phyloP scores from a whole-genome alignment of 805 yeast species.

The Isabelozyma pseudorhagii region DNA sequence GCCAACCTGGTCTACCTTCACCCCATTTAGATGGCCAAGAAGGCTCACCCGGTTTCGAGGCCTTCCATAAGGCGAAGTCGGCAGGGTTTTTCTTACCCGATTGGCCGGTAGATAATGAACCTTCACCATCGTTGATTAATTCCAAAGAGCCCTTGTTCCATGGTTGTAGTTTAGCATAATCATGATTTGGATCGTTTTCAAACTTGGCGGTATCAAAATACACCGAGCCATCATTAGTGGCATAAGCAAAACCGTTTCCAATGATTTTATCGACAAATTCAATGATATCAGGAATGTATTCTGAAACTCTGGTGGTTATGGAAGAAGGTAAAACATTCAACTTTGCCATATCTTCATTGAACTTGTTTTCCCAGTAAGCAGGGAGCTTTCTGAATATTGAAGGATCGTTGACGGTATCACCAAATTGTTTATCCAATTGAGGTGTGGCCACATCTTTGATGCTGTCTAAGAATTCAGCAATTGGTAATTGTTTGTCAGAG shows the following conservation, averaged over 20 bases:
- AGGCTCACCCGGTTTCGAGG: conserved; percentile 96
- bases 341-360: conserved; percentile 77
- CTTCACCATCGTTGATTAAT: conserved; percentile 92
- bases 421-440: conserved; percentile 65
- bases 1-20: conserved; percentile 98
- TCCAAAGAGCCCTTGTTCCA: conserved; percentile 92
- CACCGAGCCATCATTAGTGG: conserved; percentile 87
- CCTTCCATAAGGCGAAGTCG: conserved; percentile 96
- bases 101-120: conserved; percentile 58
- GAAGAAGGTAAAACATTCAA: conserved; percentile 84
- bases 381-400: conserved; percentile 78
- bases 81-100: conserved; percentile 68
- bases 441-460: conserved; percentile 80
- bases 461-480: conserved; percentile 40
- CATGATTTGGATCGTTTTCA: conserved; percentile 69
- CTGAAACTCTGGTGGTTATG: conserved; percentile 90
- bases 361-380: conserved; percentile 84
- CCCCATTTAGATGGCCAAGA: conserved; percentile 97
- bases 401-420: conserved; percentile 80
- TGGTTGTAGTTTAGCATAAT: conserved; percentile 94
- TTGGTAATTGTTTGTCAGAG: conserved; percentile 12
- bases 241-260: conserved; percentile 77
- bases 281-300: conserved; percentile 90
- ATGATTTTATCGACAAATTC: conserved; percentile 74
- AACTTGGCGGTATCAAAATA: conserved; percentile 87